Evolutionary conservation across 192 early-diverging fungal species (phyloP).

Genomic region (Spinellus fusiger): DNA sequence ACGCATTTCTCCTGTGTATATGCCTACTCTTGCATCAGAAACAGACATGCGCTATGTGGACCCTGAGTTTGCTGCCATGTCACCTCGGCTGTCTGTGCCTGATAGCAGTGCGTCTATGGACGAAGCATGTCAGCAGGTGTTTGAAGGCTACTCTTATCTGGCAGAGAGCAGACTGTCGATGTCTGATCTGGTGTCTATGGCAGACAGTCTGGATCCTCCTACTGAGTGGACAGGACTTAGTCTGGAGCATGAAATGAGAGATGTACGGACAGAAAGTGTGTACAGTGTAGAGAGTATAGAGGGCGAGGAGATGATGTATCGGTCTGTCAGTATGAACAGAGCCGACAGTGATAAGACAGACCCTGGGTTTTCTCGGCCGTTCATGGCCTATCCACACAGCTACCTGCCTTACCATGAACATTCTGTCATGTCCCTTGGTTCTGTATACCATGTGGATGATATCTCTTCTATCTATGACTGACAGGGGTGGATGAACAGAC

Average conservation of each 20-base stretch:
- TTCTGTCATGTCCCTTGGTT: not conserved
- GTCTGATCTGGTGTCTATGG: no score
- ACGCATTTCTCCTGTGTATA: constrained; percentile 55
- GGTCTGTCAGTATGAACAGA: no score
- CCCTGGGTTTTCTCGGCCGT: not conserved
- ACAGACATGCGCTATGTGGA: constrained; percentile 55
- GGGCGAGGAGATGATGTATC: no score
- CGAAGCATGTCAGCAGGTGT: not conserved
- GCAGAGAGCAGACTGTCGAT: not conserved
- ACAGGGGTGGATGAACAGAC: no score
- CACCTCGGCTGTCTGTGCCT: not conserved
- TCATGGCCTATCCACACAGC: not conserved
- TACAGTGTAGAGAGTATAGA: no score
- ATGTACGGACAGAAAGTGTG: no score
- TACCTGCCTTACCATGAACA: not conserved
- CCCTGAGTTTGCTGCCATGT: constrained; percentile 46
- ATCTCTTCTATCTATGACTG: not conserved
- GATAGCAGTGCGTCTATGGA: not conserved
- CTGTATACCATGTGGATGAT: not conserved
- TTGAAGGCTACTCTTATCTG: not conserved
- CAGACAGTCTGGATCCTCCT: no score
- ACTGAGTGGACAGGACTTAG: no score
- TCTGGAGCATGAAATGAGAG: no score
- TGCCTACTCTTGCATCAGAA: constrained; percentile 53
- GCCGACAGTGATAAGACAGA: not conserved